These are phyloP conservation scores for Lachnellula occidentalis DNA, from an alignment of 2,329 filamentous ascomycete genomes.

Conservation along the genomic window DNA sequence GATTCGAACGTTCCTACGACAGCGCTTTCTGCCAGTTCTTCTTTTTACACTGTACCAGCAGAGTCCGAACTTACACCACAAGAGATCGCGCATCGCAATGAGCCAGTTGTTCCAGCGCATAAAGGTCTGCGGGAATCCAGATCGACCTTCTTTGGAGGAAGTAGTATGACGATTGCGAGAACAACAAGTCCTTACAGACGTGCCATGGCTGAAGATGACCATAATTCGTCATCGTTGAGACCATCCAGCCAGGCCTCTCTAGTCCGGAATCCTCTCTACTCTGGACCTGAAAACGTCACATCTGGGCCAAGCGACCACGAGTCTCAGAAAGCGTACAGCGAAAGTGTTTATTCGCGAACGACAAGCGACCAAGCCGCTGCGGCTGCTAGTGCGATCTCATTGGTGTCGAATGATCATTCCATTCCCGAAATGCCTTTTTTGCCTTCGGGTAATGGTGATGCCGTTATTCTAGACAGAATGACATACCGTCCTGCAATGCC, in stretches of 20 bases:
- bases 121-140: constrained; percentile 37
- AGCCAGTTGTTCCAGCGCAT: constrained; percentile 22
- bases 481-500: constrained; percentile 28
- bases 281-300: constrained; percentile 1
- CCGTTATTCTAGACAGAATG: constrained; percentile 31
- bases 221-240: constrained; percentile 4
- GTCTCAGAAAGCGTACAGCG: constrained; percentile 21
- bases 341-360: constrained; percentile 31
- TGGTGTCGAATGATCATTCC: constrained; percentile 12
- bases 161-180: constrained; percentile 46
- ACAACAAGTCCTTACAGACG: constrained; percentile 52
- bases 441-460: constrained; percentile 29
- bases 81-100: constrained; percentile 25
- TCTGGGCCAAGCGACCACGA: not conserved
- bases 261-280: constrained; percentile 10
- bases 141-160: constrained; percentile 49
- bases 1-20: constrained; percentile 1
- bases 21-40: constrained; percentile 13
- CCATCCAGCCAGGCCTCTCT: not conserved
- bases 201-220: constrained; percentile 34
- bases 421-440: constrained; percentile 3
- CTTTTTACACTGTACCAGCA: constrained; percentile 18
- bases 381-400: constrained; percentile 14
- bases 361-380: constrained; percentile 26
- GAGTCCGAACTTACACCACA: constrained; percentile 21